Evolutionary conservation across 2,329 filamentous ascomycete species (phyloP).

Genomic region (Monosporascus sp.): DNA sequence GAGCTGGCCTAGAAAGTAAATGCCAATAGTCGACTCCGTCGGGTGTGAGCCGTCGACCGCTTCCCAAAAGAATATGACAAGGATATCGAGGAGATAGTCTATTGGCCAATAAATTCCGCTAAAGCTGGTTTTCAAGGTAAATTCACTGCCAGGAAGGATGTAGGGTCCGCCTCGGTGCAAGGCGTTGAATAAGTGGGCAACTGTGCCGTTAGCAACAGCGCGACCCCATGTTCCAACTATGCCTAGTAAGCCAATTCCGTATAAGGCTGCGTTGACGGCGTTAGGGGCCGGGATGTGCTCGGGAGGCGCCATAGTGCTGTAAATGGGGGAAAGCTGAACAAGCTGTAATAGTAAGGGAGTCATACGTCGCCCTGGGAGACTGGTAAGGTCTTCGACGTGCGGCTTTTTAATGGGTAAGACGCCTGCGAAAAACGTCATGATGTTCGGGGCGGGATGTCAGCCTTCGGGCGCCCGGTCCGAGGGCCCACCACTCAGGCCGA

Average conservation of each 20-base stretch:
- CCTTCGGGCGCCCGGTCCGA: no score
- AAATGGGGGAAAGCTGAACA: no score
- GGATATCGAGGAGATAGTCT: slow-evolving; percentile 5
- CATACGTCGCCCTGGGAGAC: no score
- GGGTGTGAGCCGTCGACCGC: slow-evolving; percentile 6
- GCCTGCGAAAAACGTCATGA: no score
- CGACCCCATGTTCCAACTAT: slow-evolving; percentile 2
- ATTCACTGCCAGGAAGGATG: slow-evolving; percentile 1
- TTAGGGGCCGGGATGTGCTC: not conserved
- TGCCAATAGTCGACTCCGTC: slow-evolving; percentile 2
- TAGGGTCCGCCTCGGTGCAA: not conserved
- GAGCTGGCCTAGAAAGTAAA: slow-evolving; percentile 6
- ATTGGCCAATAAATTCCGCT: slow-evolving; percentile 2
- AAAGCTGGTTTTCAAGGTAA: slow-evolving; percentile 3
- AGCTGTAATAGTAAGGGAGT: no score
- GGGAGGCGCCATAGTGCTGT: no score
- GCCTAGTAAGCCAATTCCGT: not conserved
- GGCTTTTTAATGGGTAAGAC: no score
- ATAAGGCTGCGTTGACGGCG: not conserved
- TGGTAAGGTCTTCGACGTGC: no score
- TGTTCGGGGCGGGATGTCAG: no score
- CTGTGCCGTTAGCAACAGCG: slow-evolving; percentile 1
- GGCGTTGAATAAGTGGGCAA: not conserved
- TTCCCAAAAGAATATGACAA: slow-evolving; percentile 7
- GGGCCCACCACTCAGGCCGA: no score